Conservation (phyloP, 2,329 filamentous ascomycete species). For the Orbilia ellipsospora region DNA sequence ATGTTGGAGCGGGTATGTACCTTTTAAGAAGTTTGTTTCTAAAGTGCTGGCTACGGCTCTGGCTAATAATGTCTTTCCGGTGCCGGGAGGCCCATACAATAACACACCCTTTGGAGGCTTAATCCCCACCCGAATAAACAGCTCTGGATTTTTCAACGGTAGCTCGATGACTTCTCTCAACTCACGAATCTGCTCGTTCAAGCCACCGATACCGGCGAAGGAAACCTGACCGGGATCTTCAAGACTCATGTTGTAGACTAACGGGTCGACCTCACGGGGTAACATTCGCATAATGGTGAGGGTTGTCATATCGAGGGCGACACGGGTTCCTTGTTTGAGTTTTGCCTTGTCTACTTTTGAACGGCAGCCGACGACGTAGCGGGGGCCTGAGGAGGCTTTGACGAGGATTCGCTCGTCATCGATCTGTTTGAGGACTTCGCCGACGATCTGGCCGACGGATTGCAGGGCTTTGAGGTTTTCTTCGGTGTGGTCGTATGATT, state of each 20-base stretch:
- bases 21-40: slow-evolving; percentile 98
- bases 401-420: slow-evolving; percentile 96
- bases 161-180: slow-evolving; percentile 97
- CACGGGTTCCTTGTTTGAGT: slow-evolving; percentile 97
- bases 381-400: slow-evolving; percentile 94
- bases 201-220: slow-evolving; percentile 95
- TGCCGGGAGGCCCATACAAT: slow-evolving; percentile 94
- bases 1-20: slow-evolving; percentile 67
- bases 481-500: slow-evolving; percentile 95
- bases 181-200: slow-evolving; percentile 98
- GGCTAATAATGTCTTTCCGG: slow-evolving; percentile 93
- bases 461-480: slow-evolving; percentile 99
- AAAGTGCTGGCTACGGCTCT: slow-evolving; percentile 94
- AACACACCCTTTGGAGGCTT: slow-evolving; percentile 98
- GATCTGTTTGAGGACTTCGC: slow-evolving; percentile 97
- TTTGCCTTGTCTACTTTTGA: slow-evolving; percentile 98
- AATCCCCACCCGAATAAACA: slow-evolving; percentile 96
- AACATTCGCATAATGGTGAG: slow-evolving; percentile 99
- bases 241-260: slow-evolving; percentile 99
- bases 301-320: slow-evolving; percentile 98
- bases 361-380: slow-evolving; percentile 97
- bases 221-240: slow-evolving; percentile 98
- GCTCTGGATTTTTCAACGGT: slow-evolving; percentile 96
- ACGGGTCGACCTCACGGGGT: slow-evolving; percentile 94
- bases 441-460: slow-evolving; percentile 99